phyloP scores from a whole-genome alignment of 1,284 basidiomycete genomes.

The Ganoderma sp. region DNA sequence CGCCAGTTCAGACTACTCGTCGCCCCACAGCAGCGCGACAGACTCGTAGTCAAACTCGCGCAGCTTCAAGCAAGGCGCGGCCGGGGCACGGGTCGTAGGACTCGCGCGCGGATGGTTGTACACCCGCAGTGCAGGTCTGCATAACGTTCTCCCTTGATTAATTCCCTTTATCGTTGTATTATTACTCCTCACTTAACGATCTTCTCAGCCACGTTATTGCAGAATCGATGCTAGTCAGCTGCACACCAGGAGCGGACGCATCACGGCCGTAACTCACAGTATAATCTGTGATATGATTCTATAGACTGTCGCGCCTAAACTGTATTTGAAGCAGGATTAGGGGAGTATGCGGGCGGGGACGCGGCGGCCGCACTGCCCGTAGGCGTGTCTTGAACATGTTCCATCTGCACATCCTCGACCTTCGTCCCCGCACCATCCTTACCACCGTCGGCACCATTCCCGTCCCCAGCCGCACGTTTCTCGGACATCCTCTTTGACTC shows the following conservation, averaged over 20 bases:
- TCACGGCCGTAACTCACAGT: background rate
- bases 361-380: background rate
- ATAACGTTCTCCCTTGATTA: background rate
- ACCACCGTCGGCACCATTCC: background rate
- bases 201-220: background rate
- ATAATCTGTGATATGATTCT: too few species aligned
- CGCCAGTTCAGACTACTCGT: background rate
- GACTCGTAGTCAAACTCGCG: background rate
- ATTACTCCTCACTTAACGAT: background rate
- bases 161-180: background rate
- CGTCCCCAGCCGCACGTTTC: background rate
- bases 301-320: background rate
- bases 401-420: background rate
- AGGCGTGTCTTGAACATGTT: background rate
- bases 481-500: slow-evolving; percentile 44
- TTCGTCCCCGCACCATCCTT: background rate
- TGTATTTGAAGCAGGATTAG: background rate
- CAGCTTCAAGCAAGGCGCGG: background rate
- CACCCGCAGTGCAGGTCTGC: background rate
- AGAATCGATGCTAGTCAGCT: background rate
- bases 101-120: background rate
- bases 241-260: background rate
- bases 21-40: background rate
- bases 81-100: background rate
- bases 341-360: background rate